Base-by-base conservation (phyloP, 1,139 yeast species). In the Hemisphaericaspora xylanilytica region DNA sequence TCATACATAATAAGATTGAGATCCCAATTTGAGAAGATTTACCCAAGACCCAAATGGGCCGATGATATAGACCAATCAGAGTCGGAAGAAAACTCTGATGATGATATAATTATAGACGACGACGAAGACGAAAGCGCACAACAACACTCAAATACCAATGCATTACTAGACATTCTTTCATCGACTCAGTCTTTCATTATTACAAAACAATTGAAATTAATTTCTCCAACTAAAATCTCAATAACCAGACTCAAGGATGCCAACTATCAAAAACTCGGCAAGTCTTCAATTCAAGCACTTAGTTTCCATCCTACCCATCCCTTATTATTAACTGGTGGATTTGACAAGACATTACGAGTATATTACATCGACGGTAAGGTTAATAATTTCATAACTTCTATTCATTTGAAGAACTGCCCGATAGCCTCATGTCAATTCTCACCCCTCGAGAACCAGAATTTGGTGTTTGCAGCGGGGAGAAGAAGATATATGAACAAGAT, bases 21-120 rank as follows among this genome's bases (percentile, higher is more conserved):
- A 56, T 66, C 85, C 2, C 96, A 92, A 53, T 90, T 85, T 59
- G 90, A 84, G 56, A 85, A 83, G 58, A 83, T 88, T 46, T 87
- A 89, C 54, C 96, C 97, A 21, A 75, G 80, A 46, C 98, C 98
- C 2, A 64, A 72, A 41, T 94, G 99, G 99, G 88, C 86, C 0
- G 78, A 77, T 38, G 62, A 65, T 21, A 38, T 49, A 7, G 66
- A 59, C 4, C 61, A 59, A 22, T 63, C 56, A 3, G 53, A 51
- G 6, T 50, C 49, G 3, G 53, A 43, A 2, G 59, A 50, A 1
- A 13, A 36, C 17, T 44, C 52, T 5, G 62, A 61, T 4, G 61
- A 53, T 6, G 52, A 51, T 11, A 63, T 52, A 3, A 53, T 52
- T 3, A 14, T 28, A 33, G 67, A 59, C 14, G 69, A 59, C 7